phyloP scores from a whole-genome alignment of 306 rosid genomes.

The Begonia loranthoides region DNA sequence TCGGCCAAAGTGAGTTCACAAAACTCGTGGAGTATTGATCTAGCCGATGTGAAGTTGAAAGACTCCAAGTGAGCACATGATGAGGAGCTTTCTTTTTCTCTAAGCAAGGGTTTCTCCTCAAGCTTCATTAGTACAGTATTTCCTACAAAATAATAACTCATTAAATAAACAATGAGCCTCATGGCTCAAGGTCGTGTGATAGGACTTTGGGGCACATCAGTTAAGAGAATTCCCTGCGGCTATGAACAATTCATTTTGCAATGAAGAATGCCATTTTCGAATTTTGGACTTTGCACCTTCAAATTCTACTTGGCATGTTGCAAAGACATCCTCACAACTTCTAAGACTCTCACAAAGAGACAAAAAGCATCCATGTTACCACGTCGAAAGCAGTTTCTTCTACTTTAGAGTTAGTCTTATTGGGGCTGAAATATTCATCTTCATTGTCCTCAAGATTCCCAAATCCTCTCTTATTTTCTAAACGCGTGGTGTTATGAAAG shows the following conservation, averaged over 20 bases:
- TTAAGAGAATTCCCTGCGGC: constrained; percentile 53
- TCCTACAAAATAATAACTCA: no score
- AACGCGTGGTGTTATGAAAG: not conserved
- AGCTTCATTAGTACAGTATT: no score
- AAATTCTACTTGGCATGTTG: constrained; percentile 67
- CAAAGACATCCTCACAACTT: constrained; percentile 49
- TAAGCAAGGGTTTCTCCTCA: no score
- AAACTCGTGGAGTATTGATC: no score
- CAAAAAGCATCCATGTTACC: constrained; percentile 83
- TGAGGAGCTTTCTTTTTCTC: no score
- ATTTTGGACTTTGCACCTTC: constrained; percentile 65
- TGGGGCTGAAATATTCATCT: constrained; percentile 41
- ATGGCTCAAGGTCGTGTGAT: no score
- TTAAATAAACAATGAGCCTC: no score
- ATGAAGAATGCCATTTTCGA: constrained; percentile 62
- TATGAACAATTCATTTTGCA: constrained; percentile 56
- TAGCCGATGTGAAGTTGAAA: no score
- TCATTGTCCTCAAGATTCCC: constrained; percentile 53
- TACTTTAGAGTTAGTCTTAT: constrained; percentile 50
- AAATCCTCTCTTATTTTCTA: constrained; percentile 55
- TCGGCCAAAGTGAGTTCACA: no score
- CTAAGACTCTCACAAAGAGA: constrained; percentile 88
- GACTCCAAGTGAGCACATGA: no score
- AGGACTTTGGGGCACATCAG: no score
- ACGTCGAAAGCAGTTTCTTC: constrained; percentile 85